Evolutionary conservation across 805 yeast species (phyloP), one percentile per base, ranked within the genome.

Genomic region (Candida sanyiensis): DNA sequence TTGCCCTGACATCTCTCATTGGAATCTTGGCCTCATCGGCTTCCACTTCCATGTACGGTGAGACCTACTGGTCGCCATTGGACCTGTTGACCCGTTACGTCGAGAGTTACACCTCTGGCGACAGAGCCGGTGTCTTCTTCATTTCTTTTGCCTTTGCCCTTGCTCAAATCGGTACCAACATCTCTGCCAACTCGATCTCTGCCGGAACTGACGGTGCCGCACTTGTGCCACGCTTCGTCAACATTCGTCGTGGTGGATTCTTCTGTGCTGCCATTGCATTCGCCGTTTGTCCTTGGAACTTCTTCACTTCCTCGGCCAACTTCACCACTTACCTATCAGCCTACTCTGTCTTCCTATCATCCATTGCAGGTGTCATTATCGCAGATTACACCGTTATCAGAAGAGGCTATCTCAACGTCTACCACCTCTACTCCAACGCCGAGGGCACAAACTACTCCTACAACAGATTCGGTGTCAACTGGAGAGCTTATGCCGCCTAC

Each of bases 1-100:
- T 85, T 62, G 81, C 88, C 4, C 52, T 86, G 42, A 87, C 95
- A 24, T 80, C 94, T 5, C 69, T 88, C 48, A 80, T 88, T 56
- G 96, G 96, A 58, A 81, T 87, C 42, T 65, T 87, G 43, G 86
- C 87, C 17, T 79, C 94, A 20, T 80, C 95, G 7, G 84, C 95
- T 1, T 80, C 93, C 4, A 67, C 77, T 30, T 58, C 70, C 5
- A 56, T 84, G 50, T 85, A 77, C 56, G 84, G 82, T 19, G 75
- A 71, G 46, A 73, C 85, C 23, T 73, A 73, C 56, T 87, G 96
- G 96, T 74, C 82, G 38, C 96, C 96, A 7, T 63, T 87, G 41
- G 94, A 83, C 20, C 26, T 54, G 11, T 66, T 87, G 49, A 70
- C 70, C 12, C 64, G 73, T 35, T 84, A 82, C 53, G 71, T 87